Base-by-base conservation (phyloP, 306 rosid species). In the Cucurbita maxima region DNA sequence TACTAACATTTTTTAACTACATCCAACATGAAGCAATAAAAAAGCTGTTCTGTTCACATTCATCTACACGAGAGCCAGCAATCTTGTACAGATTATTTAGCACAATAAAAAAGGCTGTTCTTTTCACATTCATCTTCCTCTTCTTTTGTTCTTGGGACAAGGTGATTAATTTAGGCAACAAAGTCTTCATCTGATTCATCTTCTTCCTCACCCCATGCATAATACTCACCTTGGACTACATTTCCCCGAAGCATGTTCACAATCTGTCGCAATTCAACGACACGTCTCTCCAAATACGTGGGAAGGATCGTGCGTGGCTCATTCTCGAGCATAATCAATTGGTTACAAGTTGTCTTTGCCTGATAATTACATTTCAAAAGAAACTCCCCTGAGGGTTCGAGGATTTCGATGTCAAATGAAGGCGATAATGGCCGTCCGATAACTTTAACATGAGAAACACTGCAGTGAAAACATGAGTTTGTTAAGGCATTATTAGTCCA, bases 391-490 rank as follows among this genome's bases (percentile, higher is more conserved):
- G 92, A 84, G 40, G 89, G 86, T 3, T 82, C 86, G 3, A 83
- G 80, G 73, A 79, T 79, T 57, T 87, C 94, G 50, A 84, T 87
- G 60, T 78, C 58, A 41, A 94, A 83, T 10, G 88, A 81, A 8
- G 99, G 95, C 8, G 88, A 84, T 55, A 94, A 78, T 15, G 82
- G 30, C 38, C 75, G 63, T 60, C 99, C 99, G 55, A 52, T 10
- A 75, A 85, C 95, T 89, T 87, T 76, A 78, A 91, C 97, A 70
- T 84, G 81, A 63, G 88, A 75, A 58, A 94, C 76, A 57, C 99
- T 94, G 95, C 89, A 84, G 76, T 18, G 11, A 8, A 16, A 50
- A 70, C 45, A 70, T 0, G 58, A 12, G 59, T 51, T 51, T 16
- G 59, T 70, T 70, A 34, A 7, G 57, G 20, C 53, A 25, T 7